Base-by-base conservation (phyloP, 805 yeast species). In the Ogataea pignaliae region DNA sequence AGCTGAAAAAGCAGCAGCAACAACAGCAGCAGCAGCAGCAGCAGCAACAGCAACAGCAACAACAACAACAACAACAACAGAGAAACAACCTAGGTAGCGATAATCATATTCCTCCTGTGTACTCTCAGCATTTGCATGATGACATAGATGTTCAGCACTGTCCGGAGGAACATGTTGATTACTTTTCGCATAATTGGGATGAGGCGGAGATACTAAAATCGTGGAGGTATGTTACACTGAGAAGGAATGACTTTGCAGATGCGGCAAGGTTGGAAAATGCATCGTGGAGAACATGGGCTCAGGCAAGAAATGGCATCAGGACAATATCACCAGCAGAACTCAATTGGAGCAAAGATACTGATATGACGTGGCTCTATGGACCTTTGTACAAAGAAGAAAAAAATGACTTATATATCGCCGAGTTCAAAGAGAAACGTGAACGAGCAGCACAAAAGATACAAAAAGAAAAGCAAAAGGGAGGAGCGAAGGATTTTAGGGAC, bases 291-390 rank as follows among this genome's bases (percentile, higher is more conserved):
- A 88, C 96, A 17, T 91, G 98, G 98, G 90, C 97, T 11, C 93
- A 91, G 65, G 78, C 93, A 42, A 79, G 85, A 54, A 77, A 79
- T 51, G 73, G 80, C 29, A 66, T 83, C 42, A 67, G 72, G 50
- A 93, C 99, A 0, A 87, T 91, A 7, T 80, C 90, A 15, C 99
- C 99, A 1, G 95, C 88, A 57, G 76, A 79, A 32, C 86, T 93
- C 38, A 91, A 93, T 64, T 93, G 99, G 99, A 81, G 88, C 36
- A 93, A 95, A 66, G 99, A 93, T 57, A 83, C 85, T 46, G 99
- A 93, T 63, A 97, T 93, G 10, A 89, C 97, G 1, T 93, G 99
- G 99, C 75, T 93, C 12, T 93, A 91, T 66, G 99, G 99, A 1
- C 99, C 99, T 4, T 56, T 63, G 9, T 61, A 59, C 29, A 57